phyloP scores from a whole-genome alignment of 768 basidiomycete genomes.

The Austroboletus eburneus region DNA sequence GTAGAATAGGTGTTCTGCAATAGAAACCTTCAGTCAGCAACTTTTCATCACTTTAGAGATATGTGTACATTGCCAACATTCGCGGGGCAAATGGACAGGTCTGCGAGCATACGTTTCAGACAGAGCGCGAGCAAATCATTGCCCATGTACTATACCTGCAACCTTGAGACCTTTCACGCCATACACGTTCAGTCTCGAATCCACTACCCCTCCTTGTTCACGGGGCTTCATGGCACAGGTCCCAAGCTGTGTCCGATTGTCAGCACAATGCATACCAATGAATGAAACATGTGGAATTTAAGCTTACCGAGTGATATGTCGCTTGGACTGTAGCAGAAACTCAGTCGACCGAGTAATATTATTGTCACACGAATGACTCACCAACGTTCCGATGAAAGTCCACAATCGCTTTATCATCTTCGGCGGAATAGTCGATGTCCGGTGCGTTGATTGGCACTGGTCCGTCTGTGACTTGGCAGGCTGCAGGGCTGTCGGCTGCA shows the following conservation, averaged over 20 bases:
- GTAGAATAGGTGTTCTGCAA: conserved; percentile 41
- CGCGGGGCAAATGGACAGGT: conserved; percentile 6
- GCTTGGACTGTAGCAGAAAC: conserved; percentile 6
- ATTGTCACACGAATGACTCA: not conserved
- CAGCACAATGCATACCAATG: not conserved
- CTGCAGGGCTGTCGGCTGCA: conserved; percentile 22
- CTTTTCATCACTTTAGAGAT: not conserved
- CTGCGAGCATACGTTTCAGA: not conserved
- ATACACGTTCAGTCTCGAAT: not conserved
- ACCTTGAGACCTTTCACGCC: not conserved
- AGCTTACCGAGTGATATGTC: conserved; percentile 9
- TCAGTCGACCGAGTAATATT: not conserved
- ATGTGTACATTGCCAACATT: conserved; percentile 6
- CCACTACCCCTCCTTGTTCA: not conserved
- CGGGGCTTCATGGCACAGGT: conserved; percentile 58
- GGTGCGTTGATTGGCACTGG: conserved; percentile 25
- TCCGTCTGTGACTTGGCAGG: conserved; percentile 10
- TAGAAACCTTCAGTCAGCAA: too few species aligned
- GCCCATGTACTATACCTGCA: not conserved
- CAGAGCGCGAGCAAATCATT: conserved; percentile 2
- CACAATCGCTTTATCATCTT: conserved; percentile 33
- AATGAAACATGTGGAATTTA: too few species aligned
- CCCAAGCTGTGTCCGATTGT: conserved; percentile 38
- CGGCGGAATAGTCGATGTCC: conserved; percentile 30
- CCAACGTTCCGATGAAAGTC: conserved; percentile 18